A percentile compares a stretch with the other conserved stretches of the same genome.
phyloP scores from a whole-genome alignment of 495 filamentous ascomycete genomes.

The Annulohypoxylon stygium region DNA sequence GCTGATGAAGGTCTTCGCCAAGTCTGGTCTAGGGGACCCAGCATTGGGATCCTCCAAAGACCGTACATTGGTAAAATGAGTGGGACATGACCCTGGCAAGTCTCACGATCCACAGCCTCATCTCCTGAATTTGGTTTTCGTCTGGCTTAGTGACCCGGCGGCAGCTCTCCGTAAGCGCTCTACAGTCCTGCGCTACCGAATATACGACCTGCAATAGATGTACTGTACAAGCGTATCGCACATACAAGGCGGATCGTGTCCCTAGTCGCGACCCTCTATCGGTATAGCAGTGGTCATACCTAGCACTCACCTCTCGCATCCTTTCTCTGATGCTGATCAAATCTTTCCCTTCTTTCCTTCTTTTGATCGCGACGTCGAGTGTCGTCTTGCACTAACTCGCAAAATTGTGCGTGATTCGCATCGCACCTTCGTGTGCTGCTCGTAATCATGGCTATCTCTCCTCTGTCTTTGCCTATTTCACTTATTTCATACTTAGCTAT shows the following conservation, averaged over 20 bases:
- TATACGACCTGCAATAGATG: conserved; percentile 25
- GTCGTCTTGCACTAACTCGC: conserved; percentile 25
- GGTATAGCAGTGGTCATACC: conserved; percentile 32
- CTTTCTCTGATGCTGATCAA: conserved; percentile 34
- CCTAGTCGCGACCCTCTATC: conserved; percentile 25
- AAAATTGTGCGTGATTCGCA: conserved; percentile 23
- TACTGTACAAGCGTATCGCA: conserved; percentile 24
- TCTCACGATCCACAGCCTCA: conserved; percentile 43
- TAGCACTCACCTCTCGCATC: conserved; percentile 24
- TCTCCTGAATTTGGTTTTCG: conserved; percentile 30
- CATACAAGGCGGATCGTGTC: conserved; percentile 30
- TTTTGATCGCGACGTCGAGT: conserved; percentile 33
- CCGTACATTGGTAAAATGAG: conserved; percentile 8
- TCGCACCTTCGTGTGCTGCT: conserved; percentile 33
- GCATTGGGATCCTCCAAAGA: conserved; percentile 43
- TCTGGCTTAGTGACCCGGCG: conserved; percentile 24
- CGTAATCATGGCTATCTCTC: conserved; percentile 41
- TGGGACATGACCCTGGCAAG: conserved; percentile 20
- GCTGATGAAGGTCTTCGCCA: conserved; percentile 42
- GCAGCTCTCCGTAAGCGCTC: conserved; percentile 34
- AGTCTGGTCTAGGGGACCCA: conserved; percentile 17
- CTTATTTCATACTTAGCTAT: conserved; percentile 46
- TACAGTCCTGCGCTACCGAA: conserved; percentile 20
- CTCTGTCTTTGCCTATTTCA: conserved; percentile 43
- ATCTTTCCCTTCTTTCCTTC: conserved; percentile 26